Base-by-base conservation (phyloP, 768 basidiomycete genomes). In the Cyclocybe cylindracea region DNA sequence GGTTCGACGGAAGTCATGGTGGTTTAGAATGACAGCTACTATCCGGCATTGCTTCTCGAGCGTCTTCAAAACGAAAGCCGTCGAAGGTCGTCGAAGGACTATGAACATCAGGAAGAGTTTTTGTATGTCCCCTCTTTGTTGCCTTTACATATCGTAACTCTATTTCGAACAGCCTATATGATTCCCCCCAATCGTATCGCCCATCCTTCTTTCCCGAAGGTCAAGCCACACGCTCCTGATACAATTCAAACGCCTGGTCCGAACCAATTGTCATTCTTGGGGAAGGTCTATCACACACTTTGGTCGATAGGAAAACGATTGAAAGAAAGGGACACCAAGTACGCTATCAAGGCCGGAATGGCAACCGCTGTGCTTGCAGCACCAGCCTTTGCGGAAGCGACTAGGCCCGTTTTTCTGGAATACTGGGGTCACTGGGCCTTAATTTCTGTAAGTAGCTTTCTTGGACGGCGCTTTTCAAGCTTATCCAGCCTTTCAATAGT, bases 401-500 rank as follows among this genome's bases (percentile, higher is more conserved):
- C 90, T 1, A 76, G 94, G 19, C 86, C 85, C 4, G 68, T 83
- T 3, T 98, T 97, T 62, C 74, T 91, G 39, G 80, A 85, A 42
- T 94, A 88, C 60, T 82, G 86, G 60, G 95, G 95, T 34, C 94
- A 98, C 70, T 99, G 96, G 96, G 94, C 94, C 1, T 72, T 99
- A 62, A 91, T 98, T 47, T 94, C 94, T 40, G 93, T 91, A 55
- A 63, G 81, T 73, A 29, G 32, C 2, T 14, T 9, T 45, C 19
- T 7, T 9, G 11, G 16, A 13, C 5, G n/a, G 10, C 18, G 16
- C 13, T 31, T 1, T 39, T 50, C 31, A 36, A 50, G 29, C 11
- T 50, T 29, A 10, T 8, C 11, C 10, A 32, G 38, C 19, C 43
- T 24, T 18, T 34, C 32, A 2, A n/a, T 48, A 89, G 88, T 91